Evolutionary conservation across 306 rosid species (phyloP), one percentile per base, ranked within the genome.

Genomic region (Hippophae rhamnoides): DNA sequence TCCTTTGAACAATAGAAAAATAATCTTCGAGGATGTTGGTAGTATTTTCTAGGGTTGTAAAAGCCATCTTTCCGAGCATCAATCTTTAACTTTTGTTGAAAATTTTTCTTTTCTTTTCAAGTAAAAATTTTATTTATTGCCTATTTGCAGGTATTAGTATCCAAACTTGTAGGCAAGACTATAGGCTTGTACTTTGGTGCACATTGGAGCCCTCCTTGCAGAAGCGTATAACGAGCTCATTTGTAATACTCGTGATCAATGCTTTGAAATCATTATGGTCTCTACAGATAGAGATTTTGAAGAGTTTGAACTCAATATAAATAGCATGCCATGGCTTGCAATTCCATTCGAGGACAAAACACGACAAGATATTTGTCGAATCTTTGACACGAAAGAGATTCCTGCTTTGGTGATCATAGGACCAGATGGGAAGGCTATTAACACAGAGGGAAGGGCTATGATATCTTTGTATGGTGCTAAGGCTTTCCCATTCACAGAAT

Each of bases 141-240:
- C 52, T 8, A 10, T 26, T 66, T 68, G 77, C 81, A 83, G 99
- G 76, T 77, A 64, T 70, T 58, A 13, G 60, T 82, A 62, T 73
- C 82, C 43, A 69, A 82, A 71, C 86, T 87, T 47, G 73, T 60
- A 59, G 99, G 96, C 3, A 87, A 85, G 76, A 83, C 89, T 6
- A 56, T 86, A 45, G 99, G 95, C 70, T 84, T 88, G 7, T 92
- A 80, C 61, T 88, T 92, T 40, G 78, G 85, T 48, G 99, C 95
- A 46, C 69, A 77, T 54, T 92, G 96, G 95, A 83, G 95, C 73
- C 96, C 95, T 65, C 96, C 99, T 92, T 8, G 55, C 67, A 8
- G 82, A 86, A 65, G 82, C 66, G 5, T 92, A 92, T 86, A 72
- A 75, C 14, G 74, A 74, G 51, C 83, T 84, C 69, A 71, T 47